These are phyloP conservation scores for Solanum megistacrolobum DNA, from an alignment of 257 asterid species.

Conservation along the genomic window DNA sequence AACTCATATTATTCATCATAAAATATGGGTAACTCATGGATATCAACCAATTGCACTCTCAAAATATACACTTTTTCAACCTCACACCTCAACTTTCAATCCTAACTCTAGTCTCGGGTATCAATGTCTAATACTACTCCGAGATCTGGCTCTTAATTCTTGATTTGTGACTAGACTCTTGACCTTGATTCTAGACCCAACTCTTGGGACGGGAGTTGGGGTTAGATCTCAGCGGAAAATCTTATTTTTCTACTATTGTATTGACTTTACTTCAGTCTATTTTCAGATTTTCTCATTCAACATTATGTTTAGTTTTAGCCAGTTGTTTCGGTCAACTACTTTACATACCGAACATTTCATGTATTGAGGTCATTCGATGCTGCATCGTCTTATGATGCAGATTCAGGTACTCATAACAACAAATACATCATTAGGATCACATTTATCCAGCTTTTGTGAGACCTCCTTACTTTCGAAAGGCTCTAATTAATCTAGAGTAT, in stretches of 20 bases:
- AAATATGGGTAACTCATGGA: neutral
- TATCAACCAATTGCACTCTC: neutral
- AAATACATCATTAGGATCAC: neutral
- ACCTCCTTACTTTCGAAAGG: neutral
- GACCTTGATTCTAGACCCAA: neutral
- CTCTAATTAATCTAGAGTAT: neutral
- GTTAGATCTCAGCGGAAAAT: neutral
- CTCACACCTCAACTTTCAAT: neutral
- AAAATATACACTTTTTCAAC: too few species aligned
- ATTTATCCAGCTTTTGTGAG: neutral
- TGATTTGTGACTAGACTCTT: too few species aligned
- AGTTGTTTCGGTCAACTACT: too few species aligned
- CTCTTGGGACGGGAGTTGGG: neutral
- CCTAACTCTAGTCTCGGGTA: neutral
- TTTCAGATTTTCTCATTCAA: too few species aligned
- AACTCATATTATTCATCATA: too few species aligned
- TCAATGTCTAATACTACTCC: too few species aligned
- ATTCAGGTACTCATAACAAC: neutral
- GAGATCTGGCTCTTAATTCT: neutral
- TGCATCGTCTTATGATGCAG: neutral
- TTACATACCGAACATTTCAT: too few species aligned
- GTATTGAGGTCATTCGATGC: accelerated
- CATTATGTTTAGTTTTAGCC: neutral
- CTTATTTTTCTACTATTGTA: neutral
- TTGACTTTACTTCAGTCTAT: neutral